A percentile compares a stretch with the other conserved stretches of the same genome.
These are phyloP conservation scores for Crotalaria pallida DNA, from an alignment of 306 rosid species.

Conservation along the genomic window DNA sequence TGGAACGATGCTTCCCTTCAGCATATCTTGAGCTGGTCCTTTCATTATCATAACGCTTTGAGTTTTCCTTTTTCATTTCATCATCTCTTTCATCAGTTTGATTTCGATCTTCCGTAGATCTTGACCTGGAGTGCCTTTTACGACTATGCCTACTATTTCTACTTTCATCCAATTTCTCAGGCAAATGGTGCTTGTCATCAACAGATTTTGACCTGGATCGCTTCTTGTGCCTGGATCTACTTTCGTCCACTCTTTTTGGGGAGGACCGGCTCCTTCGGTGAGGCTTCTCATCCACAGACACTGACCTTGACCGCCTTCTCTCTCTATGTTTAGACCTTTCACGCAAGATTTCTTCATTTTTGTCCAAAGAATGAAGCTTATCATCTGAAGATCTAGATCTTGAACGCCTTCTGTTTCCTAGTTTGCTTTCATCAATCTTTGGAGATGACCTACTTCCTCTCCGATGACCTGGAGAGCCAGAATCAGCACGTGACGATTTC, in stretches of 20 bases:
- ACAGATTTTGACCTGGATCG: conserved; percentile 78
- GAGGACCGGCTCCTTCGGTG: conserved; percentile 44
- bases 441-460: conserved; percentile 69
- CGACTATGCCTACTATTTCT: conserved; percentile 44
- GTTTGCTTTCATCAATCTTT: conserved; percentile 50
- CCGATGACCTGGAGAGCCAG: conserved; percentile 58
- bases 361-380: conserved; percentile 36
- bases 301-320: conserved; percentile 68
- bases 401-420: conserved; percentile 60
- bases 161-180: conserved; percentile 37
- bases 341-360: conserved; percentile 39
- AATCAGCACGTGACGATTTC: conserved; percentile 46
- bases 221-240: conserved; percentile 50
- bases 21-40: conserved; percentile 53
- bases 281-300: conserved; percentile 57
- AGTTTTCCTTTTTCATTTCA: conserved; percentile 39
- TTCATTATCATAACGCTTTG: conserved; percentile 48
- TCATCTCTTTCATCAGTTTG: conserved; percentile 39
- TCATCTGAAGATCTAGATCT: conserved; percentile 69
- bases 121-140: conserved; percentile 79
- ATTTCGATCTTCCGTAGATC: conserved; percentile 53
- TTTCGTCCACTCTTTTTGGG: conserved; percentile 60
- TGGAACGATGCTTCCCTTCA: conserved; percentile 46
- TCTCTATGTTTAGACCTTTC: conserved; percentile 57
- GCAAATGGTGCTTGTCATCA: conserved; percentile 46